Base-by-base conservation (phyloP, 2,329 filamentous ascomycete species). In the Talaromyces sp. region DNA sequence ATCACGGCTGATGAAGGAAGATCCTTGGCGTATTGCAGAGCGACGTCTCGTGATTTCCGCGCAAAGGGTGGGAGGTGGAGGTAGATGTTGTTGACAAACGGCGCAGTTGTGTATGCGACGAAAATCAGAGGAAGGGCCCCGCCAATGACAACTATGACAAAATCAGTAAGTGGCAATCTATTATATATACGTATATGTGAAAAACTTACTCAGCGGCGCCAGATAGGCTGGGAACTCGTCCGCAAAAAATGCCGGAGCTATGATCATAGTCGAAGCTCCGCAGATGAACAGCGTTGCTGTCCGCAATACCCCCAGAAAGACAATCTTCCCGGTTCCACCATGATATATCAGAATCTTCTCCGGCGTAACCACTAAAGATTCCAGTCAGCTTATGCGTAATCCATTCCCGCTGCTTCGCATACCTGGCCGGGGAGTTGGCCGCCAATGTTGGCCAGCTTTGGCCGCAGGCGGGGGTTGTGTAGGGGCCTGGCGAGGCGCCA, bases 41-140 rank as follows among this genome's bases (percentile, higher is more conserved):
- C 74, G 19, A 73, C 69, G 60, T 80, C 76, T 36, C 82, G 83
- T 0, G 87, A 89, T 44, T 80, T 74, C 52, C 89, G 85, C 17
- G 88, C 89, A 66, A 83, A 84, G 0, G 79, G 72, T 0, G 91
- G 91, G 1, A 93, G 80, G 25, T 84, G 83, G 56, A 95, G 77
- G 73, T 90, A 85, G 63, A 95, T 81, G 69, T 87, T 86, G 47
- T 86, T 86, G 8, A 93, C 89, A 69, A 89, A 90, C 3, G 91
- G 89, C 0, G 85, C 81, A 1, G 88, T 86, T 54, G 83, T 83
- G 72, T 86, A 88, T 39, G 83, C 79, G 25, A 91, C 81, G 68
- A 87, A 85, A 39, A 85, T 61, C 67, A 92, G 77, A 2, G 91
- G 91, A 9, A 89, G 74, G 42, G 88, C 72, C 66, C 88, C 86